Percentiles rank a stretch among this genome's conserved stretches.
Conservation (phyloP, 176 grass and related monocot species). For the Oryza coarctata region DNA sequence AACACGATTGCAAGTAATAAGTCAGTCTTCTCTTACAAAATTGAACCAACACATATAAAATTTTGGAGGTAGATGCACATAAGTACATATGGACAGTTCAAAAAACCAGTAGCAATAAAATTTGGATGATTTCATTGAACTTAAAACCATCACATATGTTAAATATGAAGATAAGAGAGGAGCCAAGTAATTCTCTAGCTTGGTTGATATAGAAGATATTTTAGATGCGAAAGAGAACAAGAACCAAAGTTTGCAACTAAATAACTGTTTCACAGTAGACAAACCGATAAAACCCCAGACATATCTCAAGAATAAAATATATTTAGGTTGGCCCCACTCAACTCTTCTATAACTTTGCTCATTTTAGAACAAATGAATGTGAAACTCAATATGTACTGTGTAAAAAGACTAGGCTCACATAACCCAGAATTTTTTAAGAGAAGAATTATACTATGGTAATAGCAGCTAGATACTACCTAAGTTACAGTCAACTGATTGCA, state of each 20-base stretch:
- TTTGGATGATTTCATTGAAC: conserved; percentile 5
- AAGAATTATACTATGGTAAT: not conserved
- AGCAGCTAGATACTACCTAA: not conserved
- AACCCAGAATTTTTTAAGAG: not conserved
- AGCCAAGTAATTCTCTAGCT: not conserved
- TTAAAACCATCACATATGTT: not conserved
- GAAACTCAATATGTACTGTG: not conserved
- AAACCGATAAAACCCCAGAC: not conserved
- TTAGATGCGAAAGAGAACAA: not conserved
- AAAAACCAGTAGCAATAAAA: conserved; percentile 3
- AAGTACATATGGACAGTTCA: not conserved
- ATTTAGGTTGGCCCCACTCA: not conserved
- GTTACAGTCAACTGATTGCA: not conserved
- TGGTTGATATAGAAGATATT: not conserved
- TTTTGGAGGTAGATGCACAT: not conserved
- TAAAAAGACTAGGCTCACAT: not conserved
- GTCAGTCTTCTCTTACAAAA: not conserved
- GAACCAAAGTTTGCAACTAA: not conserved
- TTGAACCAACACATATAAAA: not conserved
- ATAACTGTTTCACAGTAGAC: not conserved
- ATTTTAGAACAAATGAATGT: not conserved
- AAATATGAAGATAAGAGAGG: not conserved
- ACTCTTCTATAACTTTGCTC: not conserved
- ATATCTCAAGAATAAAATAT: not conserved
- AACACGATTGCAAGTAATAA: not conserved